Evolutionary conservation across 768 basidiomycete genomes (phyloP), one percentile per base, ranked within the genome.

Genomic region (Auricularia sp.): DNA sequence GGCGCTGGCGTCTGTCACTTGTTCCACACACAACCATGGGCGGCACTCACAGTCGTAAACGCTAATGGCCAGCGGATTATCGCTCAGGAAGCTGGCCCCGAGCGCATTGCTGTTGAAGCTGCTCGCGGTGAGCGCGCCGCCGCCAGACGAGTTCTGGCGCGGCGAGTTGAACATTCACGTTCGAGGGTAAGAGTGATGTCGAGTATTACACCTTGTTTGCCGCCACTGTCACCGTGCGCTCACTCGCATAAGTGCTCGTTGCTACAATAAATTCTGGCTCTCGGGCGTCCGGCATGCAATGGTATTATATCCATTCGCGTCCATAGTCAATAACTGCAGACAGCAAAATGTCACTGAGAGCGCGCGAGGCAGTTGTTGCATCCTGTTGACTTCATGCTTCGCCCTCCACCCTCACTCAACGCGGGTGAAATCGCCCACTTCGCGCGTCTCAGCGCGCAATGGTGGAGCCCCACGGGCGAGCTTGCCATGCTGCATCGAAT

Each of bases 381-480:
- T 3, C 1, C 47, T 21, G 47, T 51, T 51, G 47, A 42, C 7
- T 51, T 18, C 47, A 51, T 51, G 47, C 47, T 51, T 16, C 47
- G 47, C 47, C 47, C 47, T 16, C 56, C 56, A 8, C 56, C 80
- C 33, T 81, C 87, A 2, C 82, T 94, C 70, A 94, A 96, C 72
- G 73, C 80, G 0, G 81, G 80, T 63, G 95, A 98, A 75, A 89
- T 97, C 45, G 86, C 89, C 0, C 91, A 92, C 74, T 97, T 98
- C 74, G 92, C 94, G 2, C 80, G 82, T 34, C 85, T 97, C 3
- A 92, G 93, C 1, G 86, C 89, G n/a, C 80, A 86, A 71, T 98
- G 95, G 95, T 98, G 95, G 94, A 87, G 95, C 75, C 92, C 96
- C 72, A 83, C 80, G 21, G 95, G 96, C 69, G 95, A 98, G 74